These are phyloP conservation scores for Aegilops tauschii DNA, from an alignment of 176 grass and related monocot species.

Conservation along the genomic window DNA sequence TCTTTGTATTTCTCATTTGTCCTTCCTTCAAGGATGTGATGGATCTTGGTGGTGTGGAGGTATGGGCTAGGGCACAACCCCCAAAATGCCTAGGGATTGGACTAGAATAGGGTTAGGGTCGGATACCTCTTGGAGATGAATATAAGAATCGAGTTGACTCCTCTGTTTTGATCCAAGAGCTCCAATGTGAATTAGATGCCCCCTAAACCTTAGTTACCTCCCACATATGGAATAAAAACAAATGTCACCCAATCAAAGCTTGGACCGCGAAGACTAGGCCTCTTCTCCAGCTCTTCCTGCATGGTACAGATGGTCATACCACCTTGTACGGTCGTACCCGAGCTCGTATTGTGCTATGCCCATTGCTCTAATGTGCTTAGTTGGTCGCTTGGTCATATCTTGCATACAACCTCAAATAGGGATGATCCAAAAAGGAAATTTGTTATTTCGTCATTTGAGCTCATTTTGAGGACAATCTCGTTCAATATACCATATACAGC, in stretches of 20 bases:
- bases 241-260: background rate
- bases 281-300: background rate
- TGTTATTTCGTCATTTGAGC: background rate
- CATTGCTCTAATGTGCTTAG: background rate
- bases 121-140: background rate
- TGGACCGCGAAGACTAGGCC: background rate
- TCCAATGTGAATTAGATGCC: background rate
- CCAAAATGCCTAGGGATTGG: background rate
- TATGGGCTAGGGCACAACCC: too few species aligned
- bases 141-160: background rate
- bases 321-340: background rate
- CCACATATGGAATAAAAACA: background rate
- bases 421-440: background rate
- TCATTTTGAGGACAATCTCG: background rate
- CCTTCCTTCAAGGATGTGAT: background rate
- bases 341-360: background rate
- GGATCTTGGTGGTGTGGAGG: too few species aligned
- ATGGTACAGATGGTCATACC: background rate
- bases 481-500: background rate
- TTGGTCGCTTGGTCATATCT: background rate
- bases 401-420: background rate
- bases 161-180: background rate
- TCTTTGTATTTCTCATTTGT: background rate
- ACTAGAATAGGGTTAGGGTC: background rate
- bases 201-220: background rate